phyloP scores from a whole-genome alignment of 495 filamentous ascomycete genomes.

The Aspergillus biplanus region DNA sequence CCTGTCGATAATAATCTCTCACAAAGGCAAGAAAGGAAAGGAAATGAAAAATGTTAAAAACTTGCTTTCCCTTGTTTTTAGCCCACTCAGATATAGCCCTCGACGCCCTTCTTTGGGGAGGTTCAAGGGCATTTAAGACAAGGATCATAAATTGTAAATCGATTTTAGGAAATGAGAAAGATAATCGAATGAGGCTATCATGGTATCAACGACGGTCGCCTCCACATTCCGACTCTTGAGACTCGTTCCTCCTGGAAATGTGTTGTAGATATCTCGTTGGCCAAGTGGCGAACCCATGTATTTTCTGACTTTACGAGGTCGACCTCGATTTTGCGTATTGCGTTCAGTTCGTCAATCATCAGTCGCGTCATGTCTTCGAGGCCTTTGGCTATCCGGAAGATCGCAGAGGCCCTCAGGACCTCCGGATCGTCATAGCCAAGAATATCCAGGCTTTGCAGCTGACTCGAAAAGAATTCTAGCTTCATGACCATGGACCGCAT shows the following conservation, averaged over 20 bases:
- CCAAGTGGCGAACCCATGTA: slow-evolving; percentile 38
- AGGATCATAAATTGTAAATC: not conserved
- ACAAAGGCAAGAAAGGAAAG: not conserved
- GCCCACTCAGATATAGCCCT: slow-evolving; percentile 1
- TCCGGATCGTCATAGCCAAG: slow-evolving; percentile 40
- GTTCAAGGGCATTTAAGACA: not conserved
- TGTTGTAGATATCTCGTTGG: slow-evolving; percentile 31
- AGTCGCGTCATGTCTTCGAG: slow-evolving; percentile 39
- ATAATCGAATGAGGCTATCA: slow-evolving; percentile 4
- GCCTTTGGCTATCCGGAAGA: slow-evolving; percentile 34
- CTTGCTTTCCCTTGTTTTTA: slow-evolving; percentile 12
- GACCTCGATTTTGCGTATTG: slow-evolving; percentile 45
- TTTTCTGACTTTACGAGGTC: slow-evolving; percentile 45
- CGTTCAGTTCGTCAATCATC: slow-evolving; percentile 49
- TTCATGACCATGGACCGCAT: slow-evolving; percentile 39
- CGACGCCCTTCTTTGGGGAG: not conserved
- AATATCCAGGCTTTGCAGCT: slow-evolving; percentile 43
- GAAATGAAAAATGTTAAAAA: not conserved
- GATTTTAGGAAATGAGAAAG: not conserved
- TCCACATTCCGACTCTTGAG: slow-evolving; percentile 23
- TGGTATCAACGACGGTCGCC: slow-evolving; percentile 15
- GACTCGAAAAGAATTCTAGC: slow-evolving; percentile 44
- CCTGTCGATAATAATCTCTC: not conserved
- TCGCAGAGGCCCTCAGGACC: slow-evolving; percentile 35
- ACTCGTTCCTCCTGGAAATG: slow-evolving; percentile 14